Conservation (phyloP, 1,284 basidiomycete species). For the Meira miltonrushii region DNA sequence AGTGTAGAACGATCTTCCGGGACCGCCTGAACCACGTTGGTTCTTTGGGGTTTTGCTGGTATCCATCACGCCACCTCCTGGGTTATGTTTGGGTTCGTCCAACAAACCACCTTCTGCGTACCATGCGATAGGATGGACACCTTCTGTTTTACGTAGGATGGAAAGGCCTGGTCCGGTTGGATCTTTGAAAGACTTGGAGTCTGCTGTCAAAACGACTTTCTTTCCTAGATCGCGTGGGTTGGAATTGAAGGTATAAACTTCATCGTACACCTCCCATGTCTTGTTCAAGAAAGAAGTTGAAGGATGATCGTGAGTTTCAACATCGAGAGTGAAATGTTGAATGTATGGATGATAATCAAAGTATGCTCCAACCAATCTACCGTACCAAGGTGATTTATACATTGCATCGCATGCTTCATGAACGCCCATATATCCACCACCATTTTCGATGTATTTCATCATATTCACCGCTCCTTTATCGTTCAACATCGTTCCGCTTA, state of each 20-base stretch:
- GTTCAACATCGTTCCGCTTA: constrained; percentile 32
- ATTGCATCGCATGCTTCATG: constrained; percentile 29
- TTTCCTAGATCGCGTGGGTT: constrained; percentile 27
- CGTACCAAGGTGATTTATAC: constrained; percentile 35
- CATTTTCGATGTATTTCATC: constrained; percentile 35
- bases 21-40: constrained; percentile 26
- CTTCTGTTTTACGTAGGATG: constrained; percentile 24
- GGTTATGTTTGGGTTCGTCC: constrained; percentile 20
- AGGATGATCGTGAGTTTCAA: constrained; percentile 27
- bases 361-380: constrained; percentile 31
- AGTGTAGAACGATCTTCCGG: constrained; percentile 35
- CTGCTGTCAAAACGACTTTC: constrained; percentile 32
- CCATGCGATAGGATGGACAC: constrained; percentile 42
- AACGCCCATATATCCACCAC: constrained; percentile 40
- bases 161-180: constrained; percentile 19
- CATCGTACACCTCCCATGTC: constrained; percentile 35
- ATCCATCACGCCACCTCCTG: constrained; percentile 33
- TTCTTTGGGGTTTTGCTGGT: constrained; percentile 20
- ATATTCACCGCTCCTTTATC: constrained; percentile 22
- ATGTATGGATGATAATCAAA: constrained; percentile 39
- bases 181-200: constrained; percentile 27
- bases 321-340: constrained; percentile 23
- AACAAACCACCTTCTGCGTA: constrained; percentile 37
- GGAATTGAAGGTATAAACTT: constrained; percentile 41
- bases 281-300: constrained; percentile 26